Evolutionary conservation across 139 green algal genomes (phyloP).

Genomic region (Chlorokybus atmophyticus): DNA sequence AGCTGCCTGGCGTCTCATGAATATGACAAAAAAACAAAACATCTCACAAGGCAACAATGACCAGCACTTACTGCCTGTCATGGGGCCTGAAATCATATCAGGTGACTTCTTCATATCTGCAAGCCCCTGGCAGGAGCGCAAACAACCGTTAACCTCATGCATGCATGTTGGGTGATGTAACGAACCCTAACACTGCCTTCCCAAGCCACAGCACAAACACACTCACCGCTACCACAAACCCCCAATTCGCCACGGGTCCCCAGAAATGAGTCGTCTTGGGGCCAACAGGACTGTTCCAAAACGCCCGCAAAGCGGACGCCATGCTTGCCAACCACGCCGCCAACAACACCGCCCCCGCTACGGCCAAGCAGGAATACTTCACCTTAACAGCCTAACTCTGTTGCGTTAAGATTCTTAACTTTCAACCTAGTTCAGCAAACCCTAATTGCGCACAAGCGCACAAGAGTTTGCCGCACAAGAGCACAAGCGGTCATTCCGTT

Average conservation of each 20-base stretch:
- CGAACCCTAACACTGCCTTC: too few relatives aligned
- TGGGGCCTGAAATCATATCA: constrained; percentile 54
- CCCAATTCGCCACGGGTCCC: constrained; percentile 69
- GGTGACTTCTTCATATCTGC: constrained; percentile 50
- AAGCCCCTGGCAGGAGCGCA: constrained; percentile 46
- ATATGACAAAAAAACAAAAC: background rate
- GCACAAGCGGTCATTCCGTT: too few relatives aligned
- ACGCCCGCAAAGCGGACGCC: constrained; percentile 7
- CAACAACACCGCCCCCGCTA: too few relatives aligned
- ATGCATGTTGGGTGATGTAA: too few relatives aligned
- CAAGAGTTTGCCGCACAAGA: too few relatives aligned
- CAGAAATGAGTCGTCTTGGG: constrained; percentile 70
- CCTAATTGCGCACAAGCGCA: too few relatives aligned
- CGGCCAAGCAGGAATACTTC: too few relatives aligned
- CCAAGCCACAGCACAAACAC: too few relatives aligned
- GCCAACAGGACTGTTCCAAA: constrained; percentile 32
- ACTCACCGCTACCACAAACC: constrained; percentile 57
- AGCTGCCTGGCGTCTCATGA: background rate
- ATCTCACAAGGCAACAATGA: background rate
- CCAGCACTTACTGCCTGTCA: constrained; percentile 46
- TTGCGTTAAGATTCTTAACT: too few relatives aligned
- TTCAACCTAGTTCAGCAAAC: too few relatives aligned
- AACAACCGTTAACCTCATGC: too few relatives aligned
- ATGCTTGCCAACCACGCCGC: background rate
- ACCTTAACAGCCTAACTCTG: too few relatives aligned